Base-by-base conservation (phyloP, 2,329 filamentous ascomycete genomes). In the Colletotrichum somersetense region DNA sequence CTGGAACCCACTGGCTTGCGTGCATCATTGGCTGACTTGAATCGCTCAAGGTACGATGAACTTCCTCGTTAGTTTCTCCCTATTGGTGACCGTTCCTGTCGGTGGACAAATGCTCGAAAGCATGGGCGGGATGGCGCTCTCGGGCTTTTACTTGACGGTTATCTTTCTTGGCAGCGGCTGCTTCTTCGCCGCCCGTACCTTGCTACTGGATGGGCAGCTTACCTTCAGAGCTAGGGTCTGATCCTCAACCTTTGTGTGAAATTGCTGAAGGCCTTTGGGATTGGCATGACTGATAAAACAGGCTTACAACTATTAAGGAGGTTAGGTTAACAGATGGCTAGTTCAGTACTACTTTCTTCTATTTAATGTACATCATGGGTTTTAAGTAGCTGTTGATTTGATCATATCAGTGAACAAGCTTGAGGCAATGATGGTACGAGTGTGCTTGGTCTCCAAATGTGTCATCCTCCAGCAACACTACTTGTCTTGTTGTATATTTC, bases 131-230 rank as follows among this genome's bases (percentile, higher is more conserved):
- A 78, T 80, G 67, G 79, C 81, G 1, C 77, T 87, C 20, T 82
- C 85, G 18, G 84, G 83, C 1, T 83, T 87, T 33, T 85, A 85
- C 73, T 80, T 83, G 10, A 84, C 80, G 0, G 75, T 86, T 5
- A 73, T 86, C 5, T 75, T 82, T 10, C 62, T 82, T 8, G 82
- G 81, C 2, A 80, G 77, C 14, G 73, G 76, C n/a, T 80, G 77
- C 20, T 78, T 77, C 35, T 75, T 80, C 67, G 76, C 77, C 5
- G 79, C 78, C 0, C 69, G 79, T 7, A 55, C 73, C 11, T 40
- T 74, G 23, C 55, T 74, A 0, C 33, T 73, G 0, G 62, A 63
- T 3, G 59, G 66, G 1, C 71, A 66, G 71, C 61, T 73, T 7
- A 57, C 64, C 6, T 48, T 73, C 11, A 48, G 62, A 14, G 66